Conservation (phyloP, 1,284 basidiomycete genomes). For the Fomitopsis betulina region DNA sequence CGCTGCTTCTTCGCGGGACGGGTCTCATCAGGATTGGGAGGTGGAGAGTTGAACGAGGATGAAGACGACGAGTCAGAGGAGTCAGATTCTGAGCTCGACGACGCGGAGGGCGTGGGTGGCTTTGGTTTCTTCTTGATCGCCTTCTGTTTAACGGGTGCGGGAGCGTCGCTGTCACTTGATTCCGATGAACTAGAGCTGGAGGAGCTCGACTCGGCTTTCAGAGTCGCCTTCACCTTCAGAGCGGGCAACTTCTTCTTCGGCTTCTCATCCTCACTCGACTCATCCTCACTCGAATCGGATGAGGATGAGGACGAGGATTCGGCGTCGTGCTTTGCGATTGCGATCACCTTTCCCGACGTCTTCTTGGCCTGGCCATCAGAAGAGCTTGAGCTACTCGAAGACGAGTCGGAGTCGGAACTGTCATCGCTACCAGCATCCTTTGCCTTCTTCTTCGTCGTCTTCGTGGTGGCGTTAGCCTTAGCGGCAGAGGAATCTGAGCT, state of each 20-base stretch:
- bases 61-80: slow-evolving; percentile 18
- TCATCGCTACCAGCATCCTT: neutral
- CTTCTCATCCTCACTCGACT: slow-evolving; percentile 1
- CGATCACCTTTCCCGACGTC: slow-evolving; percentile 1
- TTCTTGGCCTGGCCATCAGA: neutral
- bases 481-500: too few species aligned
- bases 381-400: neutral
- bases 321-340: neutral
- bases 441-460: slow-evolving; percentile 4
- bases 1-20: slow-evolving; percentile 56
- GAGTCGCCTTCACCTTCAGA: neutral
- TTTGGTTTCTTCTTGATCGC: neutral
- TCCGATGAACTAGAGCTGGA: slow-evolving; percentile 7
- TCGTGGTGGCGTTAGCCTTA: neutral
- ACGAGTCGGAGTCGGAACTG: neutral
- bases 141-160: neutral
- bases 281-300: slow-evolving; percentile 1
- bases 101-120: neutral
- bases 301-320: slow-evolving; percentile 8
- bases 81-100: slow-evolving; percentile 17
- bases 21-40: slow-evolving; percentile 11
- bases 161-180: slow-evolving; percentile 6
- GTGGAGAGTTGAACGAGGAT: neutral
- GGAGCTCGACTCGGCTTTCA: neutral
- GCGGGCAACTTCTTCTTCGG: neutral